phyloP scores from a whole-genome alignment of 2,329 filamentous ascomycete genomes.

The Fusarium cicatricum region DNA sequence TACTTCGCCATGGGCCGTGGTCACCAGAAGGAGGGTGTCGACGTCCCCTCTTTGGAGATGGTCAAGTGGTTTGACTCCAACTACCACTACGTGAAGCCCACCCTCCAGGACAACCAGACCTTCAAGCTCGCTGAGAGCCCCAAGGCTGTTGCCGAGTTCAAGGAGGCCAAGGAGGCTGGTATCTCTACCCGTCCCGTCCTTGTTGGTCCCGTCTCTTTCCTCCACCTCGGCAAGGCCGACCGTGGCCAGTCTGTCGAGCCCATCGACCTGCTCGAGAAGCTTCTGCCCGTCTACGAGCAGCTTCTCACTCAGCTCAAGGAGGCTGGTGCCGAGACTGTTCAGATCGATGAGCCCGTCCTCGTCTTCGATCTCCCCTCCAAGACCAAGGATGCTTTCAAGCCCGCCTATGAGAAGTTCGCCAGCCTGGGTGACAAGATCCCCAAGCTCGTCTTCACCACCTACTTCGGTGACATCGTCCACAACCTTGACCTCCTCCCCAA shows the following conservation, averaged over 20 bases:
- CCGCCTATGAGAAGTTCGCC: conserved; percentile 89
- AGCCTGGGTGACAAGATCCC: conserved; percentile 81
- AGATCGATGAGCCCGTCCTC: conserved; percentile 97
- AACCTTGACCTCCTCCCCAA: conserved; percentile 91
- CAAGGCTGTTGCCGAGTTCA: conserved; percentile 94
- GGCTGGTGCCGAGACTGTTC: conserved; percentile 93
- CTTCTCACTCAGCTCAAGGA: conserved; percentile 93
- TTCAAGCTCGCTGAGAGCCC: conserved; percentile 89
- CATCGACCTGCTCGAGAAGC: conserved; percentile 92
- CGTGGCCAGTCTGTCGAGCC: conserved; percentile 92
- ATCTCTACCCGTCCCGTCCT: conserved; percentile 93
- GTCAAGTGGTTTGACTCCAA: conserved; percentile 99
- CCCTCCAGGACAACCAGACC: conserved; percentile 93
- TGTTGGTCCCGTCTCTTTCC: conserved; percentile 96
- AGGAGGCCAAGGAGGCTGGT: conserved; percentile 97
- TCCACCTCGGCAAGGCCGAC: conserved; percentile 97
- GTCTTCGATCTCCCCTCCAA: conserved; percentile 92
- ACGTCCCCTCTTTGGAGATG: conserved; percentile 97
- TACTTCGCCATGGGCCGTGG: conserved; percentile 99
- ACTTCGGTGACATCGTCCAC: conserved; percentile 99
- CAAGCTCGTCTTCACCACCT: conserved; percentile 90
- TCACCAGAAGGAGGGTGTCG: conserved; percentile 92
- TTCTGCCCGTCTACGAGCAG: conserved; percentile 93
- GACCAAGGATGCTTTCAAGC: conserved; percentile 97
- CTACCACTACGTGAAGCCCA: conserved; percentile 99